Evolutionary conservation across 495 filamentous ascomycete genomes (phyloP).

Genomic region (Penicillium pulvis): DNA sequence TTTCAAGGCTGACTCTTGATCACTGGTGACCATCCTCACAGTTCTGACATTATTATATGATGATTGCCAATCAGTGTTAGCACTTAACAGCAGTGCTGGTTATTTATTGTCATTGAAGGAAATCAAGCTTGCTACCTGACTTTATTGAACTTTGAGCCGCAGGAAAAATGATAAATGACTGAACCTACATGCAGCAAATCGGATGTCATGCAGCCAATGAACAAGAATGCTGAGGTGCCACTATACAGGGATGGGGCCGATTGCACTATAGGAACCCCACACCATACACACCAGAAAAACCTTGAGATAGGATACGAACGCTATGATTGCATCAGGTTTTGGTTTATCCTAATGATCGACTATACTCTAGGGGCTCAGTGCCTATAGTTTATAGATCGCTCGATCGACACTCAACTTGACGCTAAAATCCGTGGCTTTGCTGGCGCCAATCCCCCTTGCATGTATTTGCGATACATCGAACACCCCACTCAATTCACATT

Average conservation of each 20-base stretch:
- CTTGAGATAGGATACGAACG: background rate
- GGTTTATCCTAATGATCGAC: background rate
- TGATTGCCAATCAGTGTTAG: too few species aligned
- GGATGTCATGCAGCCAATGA: conserved; percentile 4
- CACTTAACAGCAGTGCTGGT: too few species aligned
- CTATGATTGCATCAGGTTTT: background rate
- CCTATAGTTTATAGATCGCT: background rate
- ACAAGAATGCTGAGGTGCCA: conserved; percentile 6
- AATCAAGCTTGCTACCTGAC: background rate
- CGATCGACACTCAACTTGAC: background rate
- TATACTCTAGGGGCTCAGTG: background rate
- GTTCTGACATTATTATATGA: too few species aligned
- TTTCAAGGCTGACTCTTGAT: too few species aligned
- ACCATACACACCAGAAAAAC: background rate
- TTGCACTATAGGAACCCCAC: background rate
- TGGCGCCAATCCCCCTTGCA: background rate
- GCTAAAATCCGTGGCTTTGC: conserved; percentile 15
- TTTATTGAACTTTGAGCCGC: background rate
- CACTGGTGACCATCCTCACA: too few species aligned
- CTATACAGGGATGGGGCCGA: background rate
- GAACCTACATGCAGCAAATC: background rate
- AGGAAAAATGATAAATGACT: background rate
- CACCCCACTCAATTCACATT: background rate
- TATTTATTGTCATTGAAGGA: background rate
- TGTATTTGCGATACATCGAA: background rate